Evolutionary conservation across 2,329 filamentous ascomycete genomes (phyloP), one percentile per base, ranked within the genome.

Genomic region (Sclerotinia minor): DNA sequence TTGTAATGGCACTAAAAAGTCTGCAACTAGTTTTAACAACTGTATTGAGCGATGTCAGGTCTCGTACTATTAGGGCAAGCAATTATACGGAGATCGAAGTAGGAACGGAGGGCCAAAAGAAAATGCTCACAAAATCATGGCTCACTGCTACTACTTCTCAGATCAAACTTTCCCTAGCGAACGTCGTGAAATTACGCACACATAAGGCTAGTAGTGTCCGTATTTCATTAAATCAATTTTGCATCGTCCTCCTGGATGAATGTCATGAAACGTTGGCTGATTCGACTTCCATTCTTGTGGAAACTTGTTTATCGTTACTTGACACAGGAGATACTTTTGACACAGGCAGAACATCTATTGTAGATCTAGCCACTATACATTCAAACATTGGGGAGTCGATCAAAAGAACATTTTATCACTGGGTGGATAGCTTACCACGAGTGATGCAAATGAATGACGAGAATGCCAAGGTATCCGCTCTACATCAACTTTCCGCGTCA

Each of bases 381-480:
- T 79, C 83, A 1, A 81, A 85, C 60, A 82, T 94, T 2, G 80
- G 84, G 4, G 87, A 90, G 29, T 80, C 85, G 3, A 80, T 94
- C 35, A 91, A 92, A 73, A 85, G 83, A 38, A 89, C 86, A 0
- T 83, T 96, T 0, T 91, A 94, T 77, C 88, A 88, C 64, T 97
- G 94, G 93, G 85, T 94, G 32, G 86, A 87, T 2, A 89, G 92
- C 52, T 84, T 99, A 24, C 89, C 94, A 6, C 86, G 93, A 21
- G 79, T 92, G 19, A 94, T 97, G 87, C 92, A 94, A 76, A 87
- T 88, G 11, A 90, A 88, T 72, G 93, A 98, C 73, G 92, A 97
- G 72, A 83, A 83, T n/a, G 82, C 84, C 38, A 96, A 96, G 77
- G 84, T 87, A 70, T 84, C 85, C 67, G 87, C 89, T 2, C 84